These are phyloP conservation scores for Teratosphaeria epicoccoides DNA, from an alignment of 2,329 filamentous ascomycete species.

Conservation along the genomic window DNA sequence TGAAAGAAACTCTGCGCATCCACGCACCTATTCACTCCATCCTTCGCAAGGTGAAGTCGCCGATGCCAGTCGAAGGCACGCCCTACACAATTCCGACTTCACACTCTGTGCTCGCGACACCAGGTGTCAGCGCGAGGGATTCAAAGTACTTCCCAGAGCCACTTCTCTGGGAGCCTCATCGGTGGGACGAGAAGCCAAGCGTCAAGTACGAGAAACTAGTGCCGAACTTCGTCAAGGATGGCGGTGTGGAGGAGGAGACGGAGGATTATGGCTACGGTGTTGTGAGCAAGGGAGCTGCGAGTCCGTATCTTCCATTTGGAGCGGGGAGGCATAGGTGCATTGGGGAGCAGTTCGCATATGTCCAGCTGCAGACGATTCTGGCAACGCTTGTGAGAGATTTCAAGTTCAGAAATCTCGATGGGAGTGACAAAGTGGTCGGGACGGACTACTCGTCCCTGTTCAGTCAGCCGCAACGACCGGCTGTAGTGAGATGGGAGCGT, in stretches of 20 bases:
- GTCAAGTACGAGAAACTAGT: conserved; percentile 21
- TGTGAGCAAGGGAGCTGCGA: conserved; percentile 79
- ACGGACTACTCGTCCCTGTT: conserved; percentile 55
- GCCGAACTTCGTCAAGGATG: conserved; percentile 20
- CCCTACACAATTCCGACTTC: conserved; percentile 71
- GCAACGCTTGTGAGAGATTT: conserved; percentile 67
- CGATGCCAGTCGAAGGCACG: conserved; percentile 73
- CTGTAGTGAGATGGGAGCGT: conserved; percentile 61
- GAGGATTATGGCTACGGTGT: conserved; percentile 90
- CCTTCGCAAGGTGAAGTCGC: conserved; percentile 80
- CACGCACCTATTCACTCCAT: conserved; percentile 94
- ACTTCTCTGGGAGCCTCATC: conserved; percentile 75
- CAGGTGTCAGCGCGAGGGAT: conserved; percentile 67
- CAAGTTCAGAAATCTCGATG: conserved; percentile 66
- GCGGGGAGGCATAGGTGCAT: conserved; percentile 90
- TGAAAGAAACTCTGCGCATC: conserved; percentile 85
- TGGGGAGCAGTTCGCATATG: conserved; percentile 90
- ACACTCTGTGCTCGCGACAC: conserved; percentile 74
- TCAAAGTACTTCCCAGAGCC: conserved; percentile 72
- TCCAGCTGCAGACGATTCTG: conserved; percentile 79
- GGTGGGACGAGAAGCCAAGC: conserved; percentile 63
- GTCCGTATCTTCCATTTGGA: conserved; percentile 88
- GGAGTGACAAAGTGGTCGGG: conserved; percentile 54
- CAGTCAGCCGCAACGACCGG: conserved; percentile 34
- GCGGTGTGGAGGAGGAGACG: conserved; percentile 45